Evolutionary conservation across 495 filamentous ascomycete species (phyloP).

Genomic region (Melanomma pulvis-pyrius): DNA sequence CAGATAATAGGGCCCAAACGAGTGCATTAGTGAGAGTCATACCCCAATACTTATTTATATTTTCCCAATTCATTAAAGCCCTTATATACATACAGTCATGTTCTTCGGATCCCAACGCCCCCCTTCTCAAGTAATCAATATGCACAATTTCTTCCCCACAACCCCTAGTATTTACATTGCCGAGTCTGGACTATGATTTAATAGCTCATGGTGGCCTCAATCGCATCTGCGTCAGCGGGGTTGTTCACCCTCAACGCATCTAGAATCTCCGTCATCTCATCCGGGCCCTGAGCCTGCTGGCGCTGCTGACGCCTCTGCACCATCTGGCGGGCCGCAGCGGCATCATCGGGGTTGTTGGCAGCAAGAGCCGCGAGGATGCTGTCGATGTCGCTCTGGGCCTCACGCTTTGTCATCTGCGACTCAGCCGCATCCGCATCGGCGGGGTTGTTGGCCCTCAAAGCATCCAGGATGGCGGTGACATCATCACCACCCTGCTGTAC

Average conservation of each 20-base stretch:
- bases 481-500: neutral
- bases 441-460: conserved; percentile 1
- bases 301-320: too few species aligned
- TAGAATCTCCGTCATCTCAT: neutral
- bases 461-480: conserved; percentile 11
- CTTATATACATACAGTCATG: neutral
- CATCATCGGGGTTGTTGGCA: conserved; percentile 19
- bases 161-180: neutral
- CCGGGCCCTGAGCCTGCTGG: neutral
- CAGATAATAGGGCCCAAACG: neutral
- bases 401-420: neutral
- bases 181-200: too few species aligned
- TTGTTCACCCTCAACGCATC: neutral
- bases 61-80: neutral
- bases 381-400: conserved; percentile 10
- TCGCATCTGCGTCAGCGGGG: neutral
- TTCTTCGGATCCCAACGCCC: neutral
- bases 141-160: too few species aligned
- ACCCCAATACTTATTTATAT: neutral
- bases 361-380: conserved; percentile 16
- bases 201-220: neutral
- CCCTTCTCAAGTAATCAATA: neutral
- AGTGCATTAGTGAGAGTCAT: conserved; percentile 3
- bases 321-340: conserved; percentile 17
- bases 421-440: conserved; percentile 17